Conservation (phyloP, 1,139 yeast genomes). For the Pichia sp. region DNA sequence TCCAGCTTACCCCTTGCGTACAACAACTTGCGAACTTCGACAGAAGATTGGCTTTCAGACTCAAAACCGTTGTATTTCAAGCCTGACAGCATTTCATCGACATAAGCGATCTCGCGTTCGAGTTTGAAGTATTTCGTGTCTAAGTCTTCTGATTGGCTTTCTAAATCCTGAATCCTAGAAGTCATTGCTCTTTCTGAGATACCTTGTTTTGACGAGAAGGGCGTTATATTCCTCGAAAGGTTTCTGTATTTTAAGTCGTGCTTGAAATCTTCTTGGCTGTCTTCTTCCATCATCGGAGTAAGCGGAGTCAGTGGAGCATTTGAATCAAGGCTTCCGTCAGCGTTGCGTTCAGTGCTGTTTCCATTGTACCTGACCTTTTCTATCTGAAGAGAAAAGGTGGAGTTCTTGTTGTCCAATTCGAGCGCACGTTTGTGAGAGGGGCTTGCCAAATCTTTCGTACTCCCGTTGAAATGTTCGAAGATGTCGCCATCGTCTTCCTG, state of each 20-base stretch:
- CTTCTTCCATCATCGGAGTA: neutral
- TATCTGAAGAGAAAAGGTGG: conserved; percentile 3
- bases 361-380: neutral
- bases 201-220: conserved; percentile 18
- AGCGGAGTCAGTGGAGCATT: conserved; percentile 3
- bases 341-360: neutral
- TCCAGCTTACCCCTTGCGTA: conserved; percentile 30
- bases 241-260: conserved; percentile 16
- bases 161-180: conserved; percentile 23
- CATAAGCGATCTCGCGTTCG: conserved; percentile 31
- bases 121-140: conserved; percentile 27
- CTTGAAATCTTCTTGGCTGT: neutral
- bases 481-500: conserved; percentile 12
- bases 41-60: conserved; percentile 20
- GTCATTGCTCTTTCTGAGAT: conserved; percentile 12
- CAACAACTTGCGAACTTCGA: conserved; percentile 27
- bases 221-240: conserved; percentile 19
- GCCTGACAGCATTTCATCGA: conserved; percentile 24
- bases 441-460: conserved; percentile 17
- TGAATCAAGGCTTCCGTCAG: neutral
- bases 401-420: neutral
- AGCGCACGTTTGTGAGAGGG: neutral
- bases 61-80: conserved; percentile 14
- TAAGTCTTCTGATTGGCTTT: conserved; percentile 20
- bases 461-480: conserved; percentile 19